phyloP scores from a whole-genome alignment of 495 filamentous ascomycete genomes.

The Collariella sp. region DNA sequence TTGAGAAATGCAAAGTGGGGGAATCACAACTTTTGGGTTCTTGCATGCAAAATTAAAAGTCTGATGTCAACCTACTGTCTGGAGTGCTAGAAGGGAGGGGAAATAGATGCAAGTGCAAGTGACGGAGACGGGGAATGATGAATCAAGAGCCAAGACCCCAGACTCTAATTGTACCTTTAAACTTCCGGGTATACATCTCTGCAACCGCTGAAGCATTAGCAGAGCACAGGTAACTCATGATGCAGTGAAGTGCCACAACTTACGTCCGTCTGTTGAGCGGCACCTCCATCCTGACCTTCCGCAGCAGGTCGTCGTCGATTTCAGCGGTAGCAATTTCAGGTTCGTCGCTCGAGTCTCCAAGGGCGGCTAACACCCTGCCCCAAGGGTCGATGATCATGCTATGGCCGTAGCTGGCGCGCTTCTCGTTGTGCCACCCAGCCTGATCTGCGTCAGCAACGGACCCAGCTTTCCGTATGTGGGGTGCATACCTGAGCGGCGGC shows the following conservation, averaged over 20 bases:
- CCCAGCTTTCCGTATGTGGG: constrained; percentile 16
- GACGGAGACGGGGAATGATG: no score
- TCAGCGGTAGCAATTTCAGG: constrained; percentile 41
- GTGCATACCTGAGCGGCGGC: constrained; percentile 67
- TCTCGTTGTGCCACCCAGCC: constrained; percentile 56
- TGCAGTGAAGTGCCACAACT: constrained; percentile 11
- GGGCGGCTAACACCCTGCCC: constrained; percentile 63
- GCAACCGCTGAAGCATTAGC: neutral
- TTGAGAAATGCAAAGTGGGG: no score
- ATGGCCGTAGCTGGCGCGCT: constrained; percentile 76
- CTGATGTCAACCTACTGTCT: no score
- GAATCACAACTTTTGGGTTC: no score
- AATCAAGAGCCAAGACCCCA: no score
- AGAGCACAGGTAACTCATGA: neutral
- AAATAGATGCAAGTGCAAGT: no score
- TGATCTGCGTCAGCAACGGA: neutral
- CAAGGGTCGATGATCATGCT: constrained; percentile 84
- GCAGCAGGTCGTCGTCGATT: constrained; percentile 39
- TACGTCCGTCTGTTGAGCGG: constrained; percentile 50
- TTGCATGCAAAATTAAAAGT: no score
- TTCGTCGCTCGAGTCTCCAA: constrained; percentile 41
- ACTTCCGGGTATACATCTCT: constrained; percentile 26
- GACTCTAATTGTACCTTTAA: neutral
- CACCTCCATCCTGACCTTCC: constrained; percentile 49
- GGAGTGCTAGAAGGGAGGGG: no score